A percentile compares a stretch with the other conserved stretches of the same genome.
Evolutionary conservation across 345 rosid genomes (phyloP).

Genomic region (Cardamine resedifolia): DNA sequence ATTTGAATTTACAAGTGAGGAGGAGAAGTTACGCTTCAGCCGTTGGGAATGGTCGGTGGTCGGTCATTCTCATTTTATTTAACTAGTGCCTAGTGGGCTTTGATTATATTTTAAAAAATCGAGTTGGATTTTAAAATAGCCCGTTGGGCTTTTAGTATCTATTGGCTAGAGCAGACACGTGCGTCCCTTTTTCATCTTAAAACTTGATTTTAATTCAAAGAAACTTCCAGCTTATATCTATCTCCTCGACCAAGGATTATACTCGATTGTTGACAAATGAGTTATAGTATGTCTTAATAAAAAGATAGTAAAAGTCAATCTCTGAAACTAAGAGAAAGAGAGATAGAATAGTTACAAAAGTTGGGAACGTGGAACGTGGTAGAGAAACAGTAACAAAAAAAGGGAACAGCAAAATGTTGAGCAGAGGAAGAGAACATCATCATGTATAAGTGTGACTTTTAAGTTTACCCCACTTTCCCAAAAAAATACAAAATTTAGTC

Average conservation of each 20-base stretch:
- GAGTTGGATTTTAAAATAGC: background rate
- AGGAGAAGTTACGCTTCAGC: background rate
- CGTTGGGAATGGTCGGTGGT: background rate
- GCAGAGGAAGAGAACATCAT: slow-evolving; percentile 23
- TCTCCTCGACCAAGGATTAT: background rate
- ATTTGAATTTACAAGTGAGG: background rate
- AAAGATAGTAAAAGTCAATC: background rate
- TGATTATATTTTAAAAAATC: background rate
- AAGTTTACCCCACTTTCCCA: slow-evolving; percentile 28
- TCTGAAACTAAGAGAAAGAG: background rate
- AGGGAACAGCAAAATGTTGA: slow-evolving; percentile 7
- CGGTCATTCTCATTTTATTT: background rate
- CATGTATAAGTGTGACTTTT: slow-evolving; percentile 25
- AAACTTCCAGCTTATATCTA: background rate
- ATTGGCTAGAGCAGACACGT: background rate
- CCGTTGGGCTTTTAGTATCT: background rate
- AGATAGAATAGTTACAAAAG: background rate
- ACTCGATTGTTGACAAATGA: background rate
- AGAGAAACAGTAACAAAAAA: slow-evolving; percentile 22
- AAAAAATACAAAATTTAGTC: background rate
- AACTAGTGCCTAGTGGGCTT: background rate
- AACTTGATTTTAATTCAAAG: background rate
- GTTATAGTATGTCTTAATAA: background rate
- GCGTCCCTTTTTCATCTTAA: background rate
- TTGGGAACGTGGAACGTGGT: slow-evolving; percentile 22